A percentile compares a stretch with the other conserved stretches of the same genome.
Conservation (phyloP, 1,284 basidiomycete species). For the Cutaneotrichosporon sp. region DNA sequence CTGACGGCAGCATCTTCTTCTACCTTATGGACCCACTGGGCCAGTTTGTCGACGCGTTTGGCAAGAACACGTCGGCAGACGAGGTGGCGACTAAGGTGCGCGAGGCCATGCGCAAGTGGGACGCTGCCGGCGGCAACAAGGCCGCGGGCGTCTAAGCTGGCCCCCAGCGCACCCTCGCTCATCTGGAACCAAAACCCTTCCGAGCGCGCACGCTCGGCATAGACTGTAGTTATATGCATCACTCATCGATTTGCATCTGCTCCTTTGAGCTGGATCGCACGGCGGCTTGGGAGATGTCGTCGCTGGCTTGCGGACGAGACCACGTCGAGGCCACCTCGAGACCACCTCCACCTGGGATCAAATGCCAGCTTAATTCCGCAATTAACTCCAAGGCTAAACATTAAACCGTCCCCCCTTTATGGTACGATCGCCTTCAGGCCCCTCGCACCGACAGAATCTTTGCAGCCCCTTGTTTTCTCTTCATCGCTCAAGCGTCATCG, state of each 20-base stretch:
- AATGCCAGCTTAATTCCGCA: too few relatives aligned
- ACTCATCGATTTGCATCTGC: not conserved
- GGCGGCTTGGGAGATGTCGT: too few relatives aligned
- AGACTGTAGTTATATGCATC: conserved; percentile 9
- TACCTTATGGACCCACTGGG: conserved; percentile 97
- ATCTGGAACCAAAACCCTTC: not conserved
- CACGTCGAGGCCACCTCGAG: too few relatives aligned
- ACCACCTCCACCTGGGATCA: too few relatives aligned
- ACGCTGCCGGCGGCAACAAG: conserved; percentile 45
- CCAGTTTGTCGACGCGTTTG: conserved; percentile 94
- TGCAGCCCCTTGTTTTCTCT: too few relatives aligned
- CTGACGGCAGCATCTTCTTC: conserved; percentile 84
- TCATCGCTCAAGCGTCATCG: too few relatives aligned
- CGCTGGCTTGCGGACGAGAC: too few relatives aligned
- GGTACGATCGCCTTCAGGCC: too few relatives aligned
- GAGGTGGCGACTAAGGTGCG: conserved; percentile 59
- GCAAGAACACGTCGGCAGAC: conserved; percentile 67
- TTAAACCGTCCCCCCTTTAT: too few relatives aligned
- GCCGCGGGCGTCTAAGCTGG: conserved; percentile 29
- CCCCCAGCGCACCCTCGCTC: not conserved
- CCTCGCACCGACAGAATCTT: too few relatives aligned
- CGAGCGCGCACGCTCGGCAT: not conserved
- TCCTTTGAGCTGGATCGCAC: too few relatives aligned
- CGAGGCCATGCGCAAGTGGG: conserved; percentile 53
- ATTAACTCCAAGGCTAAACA: too few relatives aligned